These are phyloP conservation scores for Fusarium denticulatum DNA, from an alignment of 2,329 filamentous ascomycete genomes.

Conservation along the genomic window DNA sequence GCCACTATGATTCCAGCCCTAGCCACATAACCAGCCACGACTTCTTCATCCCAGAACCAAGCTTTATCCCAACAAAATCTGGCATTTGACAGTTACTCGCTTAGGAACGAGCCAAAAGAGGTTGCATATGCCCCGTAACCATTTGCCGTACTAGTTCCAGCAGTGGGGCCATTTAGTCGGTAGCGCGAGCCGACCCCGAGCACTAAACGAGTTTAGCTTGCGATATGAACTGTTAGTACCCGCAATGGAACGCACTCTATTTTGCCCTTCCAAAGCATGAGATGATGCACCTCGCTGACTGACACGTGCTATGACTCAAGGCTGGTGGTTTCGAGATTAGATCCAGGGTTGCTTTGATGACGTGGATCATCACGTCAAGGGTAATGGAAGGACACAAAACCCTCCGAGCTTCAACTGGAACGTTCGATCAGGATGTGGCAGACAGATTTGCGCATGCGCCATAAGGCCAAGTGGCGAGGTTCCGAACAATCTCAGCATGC, in stretches of 20 bases:
- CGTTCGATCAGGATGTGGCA: neutral
- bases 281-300: neutral
- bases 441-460: neutral
- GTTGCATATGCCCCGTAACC: neutral
- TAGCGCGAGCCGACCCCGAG: neutral
- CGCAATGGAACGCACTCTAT: neutral
- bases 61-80: neutral
- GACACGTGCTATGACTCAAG: neutral
- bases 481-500: neutral
- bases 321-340: neutral
- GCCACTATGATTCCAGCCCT: neutral
- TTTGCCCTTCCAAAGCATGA: neutral
- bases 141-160: neutral
- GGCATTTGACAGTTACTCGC: neutral
- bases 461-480: neutral
- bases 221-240: neutral
- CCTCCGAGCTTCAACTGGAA: neutral
- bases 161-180: neutral
- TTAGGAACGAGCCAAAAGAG: neutral
- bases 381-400: neutral
- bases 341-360: neutral
- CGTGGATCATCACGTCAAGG: neutral
- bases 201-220: conserved; percentile 1
- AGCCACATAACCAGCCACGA: neutral
- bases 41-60: neutral